Conservation (phyloP, 352 stramenopile genomes). For the Globisporangium nodosum region DNA sequence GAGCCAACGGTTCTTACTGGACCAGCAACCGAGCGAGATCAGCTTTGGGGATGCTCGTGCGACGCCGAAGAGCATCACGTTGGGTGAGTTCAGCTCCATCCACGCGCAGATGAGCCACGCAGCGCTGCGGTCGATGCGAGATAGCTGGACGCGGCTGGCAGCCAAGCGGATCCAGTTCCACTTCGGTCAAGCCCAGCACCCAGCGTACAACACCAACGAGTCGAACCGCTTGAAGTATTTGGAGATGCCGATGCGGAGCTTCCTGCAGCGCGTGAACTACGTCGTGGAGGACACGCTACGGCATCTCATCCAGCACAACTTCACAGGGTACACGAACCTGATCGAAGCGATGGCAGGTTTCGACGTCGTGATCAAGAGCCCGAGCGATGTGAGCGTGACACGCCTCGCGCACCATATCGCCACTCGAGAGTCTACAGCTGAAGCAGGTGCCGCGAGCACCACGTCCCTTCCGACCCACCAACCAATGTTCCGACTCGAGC, state of each 20-base stretch:
- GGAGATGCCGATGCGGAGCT: constrained; percentile 37
- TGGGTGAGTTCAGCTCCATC: constrained; percentile 63
- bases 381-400: constrained; percentile 37
- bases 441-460: neutral
- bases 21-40: constrained; percentile 61
- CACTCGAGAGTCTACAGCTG: neutral
- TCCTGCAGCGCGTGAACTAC: constrained; percentile 79
- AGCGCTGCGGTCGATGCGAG: constrained; percentile 66
- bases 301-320: constrained; percentile 57
- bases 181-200: constrained; percentile 43
- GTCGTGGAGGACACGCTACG: constrained; percentile 76
- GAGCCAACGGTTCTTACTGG: constrained; percentile 53
- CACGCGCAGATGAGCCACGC: constrained; percentile 70
- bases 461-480: constrained; percentile 29
- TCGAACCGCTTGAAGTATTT: constrained; percentile 69
- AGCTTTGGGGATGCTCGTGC: constrained; percentile 44
- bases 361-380: constrained; percentile 40
- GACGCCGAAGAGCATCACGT: constrained; percentile 58
- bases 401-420: neutral
- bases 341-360: constrained; percentile 68
- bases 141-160: constrained; percentile 67
- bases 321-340: constrained; percentile 56
- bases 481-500: constrained; percentile 66
- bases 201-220: constrained; percentile 57
- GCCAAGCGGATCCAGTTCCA: constrained; percentile 73